Percentiles rank a stretch among this genome's conserved stretches.
Evolutionary conservation across 140 eudicot genomes (phyloP).

Genomic region (Flaveria floridana): DNA sequence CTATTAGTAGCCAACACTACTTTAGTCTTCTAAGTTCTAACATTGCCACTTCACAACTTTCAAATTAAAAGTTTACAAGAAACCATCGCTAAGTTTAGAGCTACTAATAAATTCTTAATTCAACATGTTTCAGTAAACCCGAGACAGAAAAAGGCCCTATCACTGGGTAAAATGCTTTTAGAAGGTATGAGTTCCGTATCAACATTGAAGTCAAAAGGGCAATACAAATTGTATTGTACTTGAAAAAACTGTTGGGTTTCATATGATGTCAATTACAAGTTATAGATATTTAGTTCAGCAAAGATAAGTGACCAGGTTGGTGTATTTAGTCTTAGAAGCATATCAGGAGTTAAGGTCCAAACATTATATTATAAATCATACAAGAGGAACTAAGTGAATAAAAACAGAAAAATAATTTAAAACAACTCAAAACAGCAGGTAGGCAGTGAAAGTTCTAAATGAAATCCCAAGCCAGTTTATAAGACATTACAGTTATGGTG

Average conservation of each 20-base stretch:
- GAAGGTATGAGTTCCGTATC: not conserved
- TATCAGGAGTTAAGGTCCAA: too few relatives aligned
- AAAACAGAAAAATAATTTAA: not conserved
- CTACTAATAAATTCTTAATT: not conserved
- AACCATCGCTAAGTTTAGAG: too few relatives aligned
- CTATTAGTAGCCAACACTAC: not conserved
- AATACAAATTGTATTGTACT: not conserved
- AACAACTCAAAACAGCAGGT: not conserved
- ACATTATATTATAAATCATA: not conserved
- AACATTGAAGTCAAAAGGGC: not conserved
- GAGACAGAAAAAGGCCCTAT: not conserved
- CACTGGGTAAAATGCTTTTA: not conserved
- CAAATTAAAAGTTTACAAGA: not conserved
- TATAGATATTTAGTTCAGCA: too few relatives aligned
- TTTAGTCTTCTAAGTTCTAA: not conserved
- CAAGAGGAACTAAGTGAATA: not conserved
- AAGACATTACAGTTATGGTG: not conserved
- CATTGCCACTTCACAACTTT: not conserved
- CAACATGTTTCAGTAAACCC: not conserved
- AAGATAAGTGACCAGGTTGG: too few relatives aligned
- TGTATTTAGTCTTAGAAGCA: too few relatives aligned
- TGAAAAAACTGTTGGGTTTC: not conserved
- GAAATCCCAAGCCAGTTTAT: not conserved
- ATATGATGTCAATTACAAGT: too few relatives aligned
- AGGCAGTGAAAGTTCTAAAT: slow-evolving; percentile 2